Conservation (phyloP, 176 grass and related monocot species). For the Musa schizocarpa region DNA sequence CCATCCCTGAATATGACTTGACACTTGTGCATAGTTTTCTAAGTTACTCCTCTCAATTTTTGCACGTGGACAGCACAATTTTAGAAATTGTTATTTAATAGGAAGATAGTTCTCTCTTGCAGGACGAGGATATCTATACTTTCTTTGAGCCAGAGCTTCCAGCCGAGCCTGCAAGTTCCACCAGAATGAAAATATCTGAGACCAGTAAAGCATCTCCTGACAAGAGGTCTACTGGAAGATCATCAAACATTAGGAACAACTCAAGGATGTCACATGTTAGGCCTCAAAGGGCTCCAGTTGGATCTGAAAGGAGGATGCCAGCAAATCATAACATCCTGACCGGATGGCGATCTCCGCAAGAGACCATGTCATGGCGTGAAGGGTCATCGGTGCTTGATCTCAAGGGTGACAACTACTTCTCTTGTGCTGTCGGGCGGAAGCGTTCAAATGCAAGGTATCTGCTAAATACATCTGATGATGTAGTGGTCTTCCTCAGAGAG, state of each 20-base stretch:
- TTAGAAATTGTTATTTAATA: too few species aligned
- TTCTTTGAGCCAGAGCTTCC: constrained; percentile 96
- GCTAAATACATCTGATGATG: constrained; percentile 72
- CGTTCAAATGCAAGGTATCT: constrained; percentile 78
- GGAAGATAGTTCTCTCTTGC: constrained; percentile 16
- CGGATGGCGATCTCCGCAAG: constrained; percentile 34
- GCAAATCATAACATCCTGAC: constrained; percentile 26
- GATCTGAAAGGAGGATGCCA: constrained; percentile 38
- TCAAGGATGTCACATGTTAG: constrained; percentile 47
- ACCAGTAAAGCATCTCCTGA: constrained; percentile 33
- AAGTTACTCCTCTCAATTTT: too few species aligned
- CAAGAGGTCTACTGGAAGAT: constrained; percentile 35
- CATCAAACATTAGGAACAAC: constrained; percentile 43
- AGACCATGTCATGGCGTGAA: constrained; percentile 61
- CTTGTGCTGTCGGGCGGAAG: constrained; percentile 87
- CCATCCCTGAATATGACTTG: too few species aligned
- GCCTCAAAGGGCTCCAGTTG: constrained; percentile 33
- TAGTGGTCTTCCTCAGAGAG: constrained; percentile 75
- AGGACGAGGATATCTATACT: constrained; percentile 98
- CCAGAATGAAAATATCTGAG: constrained; percentile 59
- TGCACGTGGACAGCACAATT: too few species aligned
- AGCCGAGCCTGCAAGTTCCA: constrained; percentile 39
- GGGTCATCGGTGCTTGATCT: constrained; percentile 93
- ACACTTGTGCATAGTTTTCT: too few species aligned
- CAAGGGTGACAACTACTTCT: constrained; percentile 96